A percentile compares a stretch with the other conserved stretches of the same genome.
phyloP scores from a whole-genome alignment of 805 yeast species.

The Yarrowia divulgata region DNA sequence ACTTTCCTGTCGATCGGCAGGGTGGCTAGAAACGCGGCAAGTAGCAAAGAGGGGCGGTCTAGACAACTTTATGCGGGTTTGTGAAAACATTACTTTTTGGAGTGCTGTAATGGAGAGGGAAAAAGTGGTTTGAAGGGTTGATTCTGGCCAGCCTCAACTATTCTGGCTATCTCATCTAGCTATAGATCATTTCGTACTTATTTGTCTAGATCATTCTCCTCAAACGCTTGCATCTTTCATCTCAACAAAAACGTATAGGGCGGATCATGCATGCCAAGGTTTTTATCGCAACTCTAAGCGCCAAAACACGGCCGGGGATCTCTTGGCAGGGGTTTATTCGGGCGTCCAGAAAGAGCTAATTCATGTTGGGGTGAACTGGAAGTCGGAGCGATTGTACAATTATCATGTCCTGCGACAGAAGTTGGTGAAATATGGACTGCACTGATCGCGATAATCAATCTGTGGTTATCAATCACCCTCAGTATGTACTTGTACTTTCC shows the following conservation, averaged over 20 bases:
- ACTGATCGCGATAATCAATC: no score
- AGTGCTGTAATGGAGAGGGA: no score
- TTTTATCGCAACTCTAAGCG: conserved; percentile 15
- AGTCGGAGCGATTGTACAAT: no score
- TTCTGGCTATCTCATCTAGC: background rate
- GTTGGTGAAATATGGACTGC: no score
- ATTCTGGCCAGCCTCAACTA: no score
- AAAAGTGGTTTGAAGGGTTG: no score
- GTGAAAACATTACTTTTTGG: background rate
- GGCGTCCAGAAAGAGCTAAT: background rate
- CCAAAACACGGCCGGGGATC: background rate
- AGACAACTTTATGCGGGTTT: background rate
- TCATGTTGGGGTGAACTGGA: no score
- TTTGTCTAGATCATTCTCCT: no score
- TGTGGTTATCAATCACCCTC: no score
- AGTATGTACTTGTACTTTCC: background rate
- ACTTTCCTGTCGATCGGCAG: background rate
- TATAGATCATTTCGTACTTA: no score
- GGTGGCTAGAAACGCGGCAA: conserved; percentile 5
- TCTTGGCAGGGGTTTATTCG: conserved; percentile 33
- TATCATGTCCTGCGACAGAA: no score
- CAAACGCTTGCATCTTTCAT: background rate
- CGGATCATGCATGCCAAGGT: conserved; percentile 19
- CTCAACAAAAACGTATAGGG: background rate
- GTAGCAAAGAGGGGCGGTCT: conserved; percentile 8